A percentile compares a stretch with the other conserved stretches of the same genome.
Evolutionary conservation across 805 yeast species (phyloP).

Genomic region (Wickerhamomyces pijperi): DNA sequence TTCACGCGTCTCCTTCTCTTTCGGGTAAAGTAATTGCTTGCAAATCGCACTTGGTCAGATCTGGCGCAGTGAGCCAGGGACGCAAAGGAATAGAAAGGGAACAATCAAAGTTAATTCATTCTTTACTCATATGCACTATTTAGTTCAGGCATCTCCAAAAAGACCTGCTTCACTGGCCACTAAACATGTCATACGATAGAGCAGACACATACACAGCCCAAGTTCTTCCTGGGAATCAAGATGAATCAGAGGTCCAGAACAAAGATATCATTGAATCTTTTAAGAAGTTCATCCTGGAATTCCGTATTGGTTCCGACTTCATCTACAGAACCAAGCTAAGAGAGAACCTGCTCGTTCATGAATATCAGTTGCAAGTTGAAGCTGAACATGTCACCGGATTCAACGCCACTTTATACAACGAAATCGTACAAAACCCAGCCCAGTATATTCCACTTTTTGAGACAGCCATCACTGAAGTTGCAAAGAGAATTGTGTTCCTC

Average conservation of each 20-base stretch:
- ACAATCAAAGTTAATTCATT: too few relatives aligned
- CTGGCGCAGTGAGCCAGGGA: too few relatives aligned
- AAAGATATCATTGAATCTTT: slow-evolving; percentile 70
- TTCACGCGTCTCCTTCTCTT: not conserved
- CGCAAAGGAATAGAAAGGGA: too few relatives aligned
- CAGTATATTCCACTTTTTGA: slow-evolving; percentile 84
- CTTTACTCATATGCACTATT: too few relatives aligned
- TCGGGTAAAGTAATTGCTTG: not conserved
- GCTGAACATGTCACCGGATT: slow-evolving; percentile 78
- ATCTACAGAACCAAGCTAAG: slow-evolving; percentile 85
- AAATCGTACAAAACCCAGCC: slow-evolving; percentile 74
- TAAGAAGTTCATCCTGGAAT: slow-evolving; percentile 73
- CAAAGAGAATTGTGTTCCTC: slow-evolving; percentile 46
- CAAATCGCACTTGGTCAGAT: too few relatives aligned
- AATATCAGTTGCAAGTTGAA: slow-evolving; percentile 63
- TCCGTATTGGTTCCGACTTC: slow-evolving; percentile 72
- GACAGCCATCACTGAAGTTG: slow-evolving; percentile 73
- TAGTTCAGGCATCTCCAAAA: too few relatives aligned
- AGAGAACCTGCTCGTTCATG: slow-evolving; percentile 71
- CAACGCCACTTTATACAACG: slow-evolving; percentile 82
- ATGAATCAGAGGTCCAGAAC: slow-evolving; percentile 43
- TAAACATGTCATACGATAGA: slow-evolving; percentile 17
- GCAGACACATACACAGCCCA: slow-evolving; percentile 66
- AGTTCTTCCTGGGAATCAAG: slow-evolving; percentile 77
- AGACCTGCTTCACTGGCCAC: too few relatives aligned